A percentile compares a stretch with the other conserved stretches of the same genome.
Evolutionary conservation across 2,329 filamentous ascomycete species (phyloP).

Genomic region (Apiospora phragmitis): DNA sequence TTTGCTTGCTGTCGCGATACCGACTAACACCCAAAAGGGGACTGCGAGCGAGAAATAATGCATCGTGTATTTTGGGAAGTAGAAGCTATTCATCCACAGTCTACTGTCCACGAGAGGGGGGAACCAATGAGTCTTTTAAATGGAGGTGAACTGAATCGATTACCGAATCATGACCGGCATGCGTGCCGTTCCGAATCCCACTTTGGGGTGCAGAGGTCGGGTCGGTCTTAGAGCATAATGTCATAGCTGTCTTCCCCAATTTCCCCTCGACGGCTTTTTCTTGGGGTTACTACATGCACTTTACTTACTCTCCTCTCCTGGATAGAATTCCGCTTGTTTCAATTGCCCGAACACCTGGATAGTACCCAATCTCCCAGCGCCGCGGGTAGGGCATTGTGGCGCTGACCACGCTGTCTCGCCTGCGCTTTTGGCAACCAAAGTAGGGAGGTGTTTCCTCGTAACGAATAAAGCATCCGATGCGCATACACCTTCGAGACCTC

Average conservation of each 20-base stretch:
- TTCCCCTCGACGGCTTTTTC: neutral
- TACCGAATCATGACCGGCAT: neutral
- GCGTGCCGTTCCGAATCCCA: neutral
- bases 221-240: neutral
- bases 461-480: neutral
- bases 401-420: neutral
- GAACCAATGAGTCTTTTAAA: neutral
- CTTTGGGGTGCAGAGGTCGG: too few species aligned
- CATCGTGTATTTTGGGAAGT: neutral
- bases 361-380: neutral
- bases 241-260: neutral
- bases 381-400: neutral
- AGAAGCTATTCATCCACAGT: too few species aligned
- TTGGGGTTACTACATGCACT: neutral
- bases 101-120: neutral
- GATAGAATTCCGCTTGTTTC: neutral
- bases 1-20: neutral
- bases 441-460: too few species aligned
- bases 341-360: neutral
- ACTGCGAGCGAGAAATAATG: neutral
- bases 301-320: neutral
- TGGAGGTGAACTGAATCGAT: neutral
- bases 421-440: neutral
- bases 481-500: too few species aligned
- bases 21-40: constrained; percentile 10